Evolutionary conservation across 352 stramenopile genomes (phyloP), one percentile per base, ranked within the genome.

Genomic region (Phytopythium ostracodes): DNA sequence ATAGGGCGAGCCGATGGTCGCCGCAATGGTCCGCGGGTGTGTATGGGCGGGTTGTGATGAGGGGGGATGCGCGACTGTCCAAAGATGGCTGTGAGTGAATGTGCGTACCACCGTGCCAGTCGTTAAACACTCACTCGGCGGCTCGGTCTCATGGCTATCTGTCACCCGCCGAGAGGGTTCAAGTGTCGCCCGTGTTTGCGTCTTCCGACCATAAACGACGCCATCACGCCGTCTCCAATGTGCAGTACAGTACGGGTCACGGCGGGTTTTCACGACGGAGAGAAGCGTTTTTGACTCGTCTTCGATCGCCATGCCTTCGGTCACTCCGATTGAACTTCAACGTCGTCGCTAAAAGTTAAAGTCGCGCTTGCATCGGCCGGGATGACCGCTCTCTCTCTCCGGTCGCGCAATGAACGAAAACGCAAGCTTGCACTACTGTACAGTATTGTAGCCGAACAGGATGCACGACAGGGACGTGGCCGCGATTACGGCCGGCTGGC

Each of bases 341-440:
- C 7, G 40, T 18, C 40, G 40, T 24, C 40, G 17, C 15, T 44
- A 44, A 44, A 44, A 14, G 38, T 44, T 15, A n/a, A n/a, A n/a
- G 38, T 15, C 38, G 10, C 33, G 10, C 33, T 38, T 14, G 33
- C 33, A 38, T 38, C 33, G 33, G 33, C 33, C 33, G 33, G 33
- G 33, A 38, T 38, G 38, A 18, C 12, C 40, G 18, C 1, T 20
- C 17, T 17, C 40, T 47, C 40, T 44, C 38, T 47, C 40, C 40
- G 40, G 17, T 22, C 40, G 40, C 46, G 44, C 44, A 51, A 25
- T 24, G 12, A 18, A 10, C 22, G 46, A 53, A 53, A 53, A 53
- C 46, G 46, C 46, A 53, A 53, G 46, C 46, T 53, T 53, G 46
- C 46, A 53, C 46, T 53, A 31, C 44, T 36, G 31, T 36, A 10